These are phyloP conservation scores for Cystofilobasidium ferigula DNA, from an alignment of 768 basidiomycete species.

Conservation along the genomic window DNA sequence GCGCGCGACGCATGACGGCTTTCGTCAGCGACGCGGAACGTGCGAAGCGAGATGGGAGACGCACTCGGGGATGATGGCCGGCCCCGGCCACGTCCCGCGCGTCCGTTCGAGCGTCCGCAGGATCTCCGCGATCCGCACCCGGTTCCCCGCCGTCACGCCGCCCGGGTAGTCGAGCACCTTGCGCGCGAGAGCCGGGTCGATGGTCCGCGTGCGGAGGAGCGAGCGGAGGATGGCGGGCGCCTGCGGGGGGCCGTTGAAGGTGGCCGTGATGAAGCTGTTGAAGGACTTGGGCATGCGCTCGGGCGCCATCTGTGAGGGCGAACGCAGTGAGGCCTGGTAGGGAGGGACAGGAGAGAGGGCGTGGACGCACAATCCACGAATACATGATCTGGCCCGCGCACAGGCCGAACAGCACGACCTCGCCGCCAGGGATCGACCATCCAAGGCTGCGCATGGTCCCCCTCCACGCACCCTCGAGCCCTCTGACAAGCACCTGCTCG, in stretches of 20 bases:
- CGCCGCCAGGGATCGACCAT: conserved; percentile 8
- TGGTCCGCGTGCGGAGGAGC: not conserved
- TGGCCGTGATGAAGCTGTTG: conserved; percentile 14
- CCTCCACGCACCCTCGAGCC: conserved; percentile 19
- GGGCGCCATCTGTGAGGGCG: not conserved
- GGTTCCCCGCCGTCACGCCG: conserved; percentile 5
- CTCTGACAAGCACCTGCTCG: conserved; percentile 23
- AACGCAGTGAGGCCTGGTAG: not conserved
- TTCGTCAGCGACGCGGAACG: not conserved
- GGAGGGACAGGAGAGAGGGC: not conserved
- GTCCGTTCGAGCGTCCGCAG: not conserved
- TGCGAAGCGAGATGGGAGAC: not conserved
- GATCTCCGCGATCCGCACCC: not conserved
- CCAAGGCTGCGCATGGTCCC: not conserved
- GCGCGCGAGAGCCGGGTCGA: not conserved
- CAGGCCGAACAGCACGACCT: conserved; percentile 11
- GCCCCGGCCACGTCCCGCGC: not conserved
- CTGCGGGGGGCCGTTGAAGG: conserved; percentile 16
- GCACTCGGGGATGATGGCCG: conserved; percentile 6
- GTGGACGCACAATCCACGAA: not conserved
- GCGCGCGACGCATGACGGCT: not conserved
- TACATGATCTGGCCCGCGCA: conserved; percentile 16
- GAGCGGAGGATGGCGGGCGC: conserved; percentile 15
- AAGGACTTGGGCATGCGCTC: conserved; percentile 6
- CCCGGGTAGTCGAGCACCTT: conserved; percentile 11